These are phyloP conservation scores for Pythium folliculosum DNA, from an alignment of 352 stramenopile genomes.

Conservation along the genomic window DNA sequence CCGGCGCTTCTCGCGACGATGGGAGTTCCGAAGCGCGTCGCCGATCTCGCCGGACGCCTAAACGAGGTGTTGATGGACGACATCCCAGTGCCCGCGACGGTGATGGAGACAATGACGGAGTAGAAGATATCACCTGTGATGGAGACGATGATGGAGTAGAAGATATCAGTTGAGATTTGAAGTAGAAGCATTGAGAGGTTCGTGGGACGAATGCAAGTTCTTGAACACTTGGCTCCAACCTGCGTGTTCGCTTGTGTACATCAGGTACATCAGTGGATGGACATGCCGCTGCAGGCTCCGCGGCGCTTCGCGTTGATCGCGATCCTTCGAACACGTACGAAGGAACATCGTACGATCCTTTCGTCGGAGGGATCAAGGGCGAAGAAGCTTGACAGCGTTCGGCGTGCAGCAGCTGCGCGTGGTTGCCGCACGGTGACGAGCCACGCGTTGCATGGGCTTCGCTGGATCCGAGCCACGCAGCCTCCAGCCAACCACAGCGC, in stretches of 20 bases:
- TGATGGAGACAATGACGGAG: constrained; percentile 24
- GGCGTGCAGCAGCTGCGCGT: background rate
- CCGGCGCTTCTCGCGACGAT: constrained; percentile 58
- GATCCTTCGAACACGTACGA: background rate
- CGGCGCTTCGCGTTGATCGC: background rate
- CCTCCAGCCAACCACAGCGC: constrained; percentile 1
- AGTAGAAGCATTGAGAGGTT: background rate
- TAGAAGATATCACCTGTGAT: background rate
- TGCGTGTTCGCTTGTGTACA: background rate
- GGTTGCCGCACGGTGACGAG: constrained; percentile 1
- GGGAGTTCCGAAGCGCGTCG: constrained; percentile 69
- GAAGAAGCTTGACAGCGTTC: background rate
- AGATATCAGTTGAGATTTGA: background rate
- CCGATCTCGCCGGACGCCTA: constrained; percentile 65
- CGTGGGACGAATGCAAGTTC: constrained; percentile 3
- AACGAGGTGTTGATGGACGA: constrained; percentile 75
- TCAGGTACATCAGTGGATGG: too few relatives aligned
- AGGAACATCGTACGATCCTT: background rate
- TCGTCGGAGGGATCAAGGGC: background rate
- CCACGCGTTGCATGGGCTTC: constrained; percentile 1
- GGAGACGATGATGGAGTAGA: constrained; percentile 26
- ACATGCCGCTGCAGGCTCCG: background rate
- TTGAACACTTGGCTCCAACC: background rate
- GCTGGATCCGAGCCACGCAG: constrained; percentile 11
- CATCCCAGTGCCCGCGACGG: constrained; percentile 31